These are phyloP conservation scores for Vararia minispora DNA, from an alignment of 768 basidiomycete species.

Conservation along the genomic window DNA sequence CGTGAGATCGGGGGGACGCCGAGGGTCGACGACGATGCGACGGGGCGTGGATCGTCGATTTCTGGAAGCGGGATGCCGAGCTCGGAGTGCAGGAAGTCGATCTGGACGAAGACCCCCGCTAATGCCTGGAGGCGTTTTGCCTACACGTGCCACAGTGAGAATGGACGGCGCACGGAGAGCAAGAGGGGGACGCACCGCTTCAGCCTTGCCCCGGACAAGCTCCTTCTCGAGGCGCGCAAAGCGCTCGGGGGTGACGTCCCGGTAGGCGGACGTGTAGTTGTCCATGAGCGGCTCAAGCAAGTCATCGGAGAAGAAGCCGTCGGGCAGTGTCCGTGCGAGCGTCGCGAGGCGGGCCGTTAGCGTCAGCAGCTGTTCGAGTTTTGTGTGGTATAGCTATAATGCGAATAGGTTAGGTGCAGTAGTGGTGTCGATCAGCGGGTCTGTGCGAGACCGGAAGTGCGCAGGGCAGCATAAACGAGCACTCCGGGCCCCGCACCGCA, in stretches of 20 bases:
- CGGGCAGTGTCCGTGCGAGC: conserved; percentile 49
- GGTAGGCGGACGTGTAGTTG: conserved; percentile 28
- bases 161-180: neutral
- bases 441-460: neutral
- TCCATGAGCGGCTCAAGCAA: conserved; percentile 36
- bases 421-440: neutral
- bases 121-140: conserved; percentile 57
- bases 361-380: conserved; percentile 63
- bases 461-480: conserved; percentile 1
- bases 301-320: conserved; percentile 47
- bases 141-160: conserved; percentile 23
- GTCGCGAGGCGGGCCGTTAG: conserved; percentile 53
- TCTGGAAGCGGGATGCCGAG: conserved; percentile 63
- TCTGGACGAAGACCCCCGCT: conserved; percentile 53
- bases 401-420: neutral
- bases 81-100: conserved; percentile 76
- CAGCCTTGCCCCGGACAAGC: conserved; percentile 73
- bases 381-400: conserved; percentile 57
- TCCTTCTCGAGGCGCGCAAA: conserved; percentile 78
- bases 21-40: conserved; percentile 23
- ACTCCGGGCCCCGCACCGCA: neutral
- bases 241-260: conserved; percentile 72
- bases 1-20: conserved; percentile 19
- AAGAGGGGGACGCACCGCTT: conserved; percentile 49
- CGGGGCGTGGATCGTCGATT: conserved; percentile 29